Evolutionary conservation across 768 basidiomycete genomes (phyloP).

Genomic region (Hortiboletus campestris): DNA sequence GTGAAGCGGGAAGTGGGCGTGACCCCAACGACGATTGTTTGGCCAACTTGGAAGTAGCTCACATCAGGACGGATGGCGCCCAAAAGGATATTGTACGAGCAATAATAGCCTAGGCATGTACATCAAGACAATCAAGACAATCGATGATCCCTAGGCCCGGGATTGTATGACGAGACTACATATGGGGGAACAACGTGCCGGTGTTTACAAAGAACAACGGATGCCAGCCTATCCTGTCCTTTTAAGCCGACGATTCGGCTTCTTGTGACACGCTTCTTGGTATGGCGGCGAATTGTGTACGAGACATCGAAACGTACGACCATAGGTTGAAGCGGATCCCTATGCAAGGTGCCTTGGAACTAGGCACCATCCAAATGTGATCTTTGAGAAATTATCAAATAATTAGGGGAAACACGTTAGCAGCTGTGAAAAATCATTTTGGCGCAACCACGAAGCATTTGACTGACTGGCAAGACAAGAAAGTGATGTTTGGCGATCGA

Average conservation of each 20-base stretch:
- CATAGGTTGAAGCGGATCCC: constrained; percentile 10
- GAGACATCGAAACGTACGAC: neutral
- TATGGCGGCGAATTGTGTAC: neutral
- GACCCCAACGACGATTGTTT: neutral
- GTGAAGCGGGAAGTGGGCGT: neutral
- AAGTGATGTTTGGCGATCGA: neutral
- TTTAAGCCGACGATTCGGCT: neutral
- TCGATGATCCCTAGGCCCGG: neutral
- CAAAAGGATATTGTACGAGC: neutral
- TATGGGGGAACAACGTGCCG: neutral
- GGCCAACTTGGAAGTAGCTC: neutral
- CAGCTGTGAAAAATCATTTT: neutral
- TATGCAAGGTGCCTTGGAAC: constrained; percentile 8
- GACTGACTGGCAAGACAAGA: constrained; percentile 3
- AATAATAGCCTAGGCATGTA: neutral
- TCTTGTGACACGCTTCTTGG: neutral
- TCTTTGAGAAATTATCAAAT: neutral
- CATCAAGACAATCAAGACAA: neutral
- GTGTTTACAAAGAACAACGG: neutral
- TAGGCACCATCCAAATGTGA: neutral
- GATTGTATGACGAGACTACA: neutral
- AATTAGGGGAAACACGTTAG: neutral
- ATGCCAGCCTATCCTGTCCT: too few relatives aligned
- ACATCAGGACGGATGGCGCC: neutral
- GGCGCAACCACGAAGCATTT: neutral